Evolutionary conservation across 164 flowering plant genomes (phyloP), one percentile per base, ranked within the genome.

Genomic region (Hamamelis virginiana): DNA sequence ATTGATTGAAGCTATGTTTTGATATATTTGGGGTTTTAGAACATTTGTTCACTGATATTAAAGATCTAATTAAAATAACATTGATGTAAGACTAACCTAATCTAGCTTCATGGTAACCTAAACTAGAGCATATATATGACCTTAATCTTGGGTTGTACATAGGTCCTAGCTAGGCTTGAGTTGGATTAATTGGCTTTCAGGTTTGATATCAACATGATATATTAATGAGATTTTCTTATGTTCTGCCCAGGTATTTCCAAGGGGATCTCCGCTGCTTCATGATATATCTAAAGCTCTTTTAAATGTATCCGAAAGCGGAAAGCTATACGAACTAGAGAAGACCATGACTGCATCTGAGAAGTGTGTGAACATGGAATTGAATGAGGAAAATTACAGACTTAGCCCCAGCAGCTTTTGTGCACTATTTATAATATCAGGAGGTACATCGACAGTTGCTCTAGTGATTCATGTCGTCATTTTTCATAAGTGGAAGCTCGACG

Each of bases 201-300:
- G n/a, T n/a, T n/a, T n/a, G n/a, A n/a, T n/a, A n/a, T n/a, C n/a
- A 61, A 45, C 33, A 61, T 33, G 33, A 28, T 14, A n/a, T 57
- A 33, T 33, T 33, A 6, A 33, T 33, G 41, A 33, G 41, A 2
- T 6, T 33, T 2, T 33, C 15, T 59, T 23, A 16, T 59, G 62
- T 3, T 33, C 33, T 33, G 41, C 1, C 10, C 76, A 77, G 80
- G 80, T 23, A 23, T 80, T 80, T 56, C 73, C 83, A 0, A 75
- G 28, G 63, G 81, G 81, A 13, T 79, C 81, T 46, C 78, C 79
- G 8, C 28, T 77, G 48, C 52, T 76, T 57, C n/a, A 53, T 0
- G 78, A 77, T 61, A 43, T 79, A 18, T 72, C 78, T 0, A 38
- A 78, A 33, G 80, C 82, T 9, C 46, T 79, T 22, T 26, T 80